Base-by-base conservation (phyloP, 2,329 filamentous ascomycete species). In the Cercospora sp. region DNA sequence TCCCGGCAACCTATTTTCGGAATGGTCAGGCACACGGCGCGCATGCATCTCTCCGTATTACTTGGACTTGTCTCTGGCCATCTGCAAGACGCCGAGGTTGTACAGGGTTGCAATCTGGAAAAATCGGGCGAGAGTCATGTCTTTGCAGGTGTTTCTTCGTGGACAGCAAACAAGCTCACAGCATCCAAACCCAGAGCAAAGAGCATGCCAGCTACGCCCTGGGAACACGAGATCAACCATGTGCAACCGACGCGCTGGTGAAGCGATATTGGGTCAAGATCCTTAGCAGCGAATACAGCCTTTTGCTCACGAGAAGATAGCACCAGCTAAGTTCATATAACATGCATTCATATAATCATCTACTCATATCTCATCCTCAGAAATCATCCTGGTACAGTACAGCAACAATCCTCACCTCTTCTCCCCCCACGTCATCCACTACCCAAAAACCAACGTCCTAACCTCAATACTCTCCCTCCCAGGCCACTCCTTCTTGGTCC, bases 381-480 rank as follows among this genome's bases (percentile, higher is more conserved):
- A 40, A 40, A 13, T 2, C 28, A 30, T 28, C 26, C 26, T 28
- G 26, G 26, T 28, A 28, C 26, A 28, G 3, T 4, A 28, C 26
- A 28, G 26, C 30, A 31, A 9, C 30, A 31, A 16, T 3, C 36
- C 36, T 5, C 12, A 33, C 1, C 36, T 45, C 9, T 28, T 23
- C 28, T 26, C 20, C 20, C 36, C 9, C 6, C 53, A 40, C 61
- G 3, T 28, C 26, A 28, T 28, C 26, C 26, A 28, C 26, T 28
- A 78, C 20, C 76, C 76, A 84, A 97, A 97, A 0, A 97, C 91
- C 78, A 97, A 82, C 23, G 92, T 88, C 73, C 94, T 86, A 16
- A 97, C 91, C 80, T 97, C 94, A 77, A 97, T 97, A 77, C 93
- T 97, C 83, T 97, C 91, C 70, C 94, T 84, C 0, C 86, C 87